These are phyloP conservation scores for Podospora comata DNA, from an alignment of 495 filamentous ascomycete species.

Conservation along the genomic window DNA sequence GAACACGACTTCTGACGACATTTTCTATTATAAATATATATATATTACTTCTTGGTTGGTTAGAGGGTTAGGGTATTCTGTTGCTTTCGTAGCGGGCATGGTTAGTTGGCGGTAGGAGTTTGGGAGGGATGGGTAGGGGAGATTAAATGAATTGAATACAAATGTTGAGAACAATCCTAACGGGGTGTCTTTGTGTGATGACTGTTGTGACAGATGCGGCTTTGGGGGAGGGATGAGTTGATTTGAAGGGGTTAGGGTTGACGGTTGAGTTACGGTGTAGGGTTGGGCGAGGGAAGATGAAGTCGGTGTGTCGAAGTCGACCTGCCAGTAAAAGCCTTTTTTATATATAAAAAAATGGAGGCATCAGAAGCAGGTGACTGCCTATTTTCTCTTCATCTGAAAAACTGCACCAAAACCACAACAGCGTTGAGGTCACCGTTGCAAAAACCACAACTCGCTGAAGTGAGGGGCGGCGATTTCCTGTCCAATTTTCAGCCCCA, in stretches of 20 bases:
- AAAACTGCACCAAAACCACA: background rate
- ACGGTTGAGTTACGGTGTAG: background rate
- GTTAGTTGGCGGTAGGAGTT: background rate
- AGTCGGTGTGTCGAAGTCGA: background rate
- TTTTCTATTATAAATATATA: background rate
- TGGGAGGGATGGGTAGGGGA: background rate
- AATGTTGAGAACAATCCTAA: conserved; percentile 26
- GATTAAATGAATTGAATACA: conserved; percentile 28
- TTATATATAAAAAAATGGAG: no score
- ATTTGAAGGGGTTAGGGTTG: background rate
- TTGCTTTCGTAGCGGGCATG: background rate
- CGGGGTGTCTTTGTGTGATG: background rate
- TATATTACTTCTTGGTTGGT: conserved; percentile 4
- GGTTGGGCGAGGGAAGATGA: background rate
- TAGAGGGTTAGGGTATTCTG: background rate
- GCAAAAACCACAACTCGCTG: background rate
- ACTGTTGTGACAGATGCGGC: background rate
- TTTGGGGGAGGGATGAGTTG: background rate
- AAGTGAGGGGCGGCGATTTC: background rate
- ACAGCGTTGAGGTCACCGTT: background rate
- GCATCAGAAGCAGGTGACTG: no score
- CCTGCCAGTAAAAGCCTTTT: background rate
- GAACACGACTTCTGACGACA: conserved; percentile 9
- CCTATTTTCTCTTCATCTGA: background rate
- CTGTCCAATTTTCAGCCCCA: background rate